These are phyloP conservation scores for Phylloporus arenicola DNA, from an alignment of 768 basidiomycete species.

Conservation along the genomic window DNA sequence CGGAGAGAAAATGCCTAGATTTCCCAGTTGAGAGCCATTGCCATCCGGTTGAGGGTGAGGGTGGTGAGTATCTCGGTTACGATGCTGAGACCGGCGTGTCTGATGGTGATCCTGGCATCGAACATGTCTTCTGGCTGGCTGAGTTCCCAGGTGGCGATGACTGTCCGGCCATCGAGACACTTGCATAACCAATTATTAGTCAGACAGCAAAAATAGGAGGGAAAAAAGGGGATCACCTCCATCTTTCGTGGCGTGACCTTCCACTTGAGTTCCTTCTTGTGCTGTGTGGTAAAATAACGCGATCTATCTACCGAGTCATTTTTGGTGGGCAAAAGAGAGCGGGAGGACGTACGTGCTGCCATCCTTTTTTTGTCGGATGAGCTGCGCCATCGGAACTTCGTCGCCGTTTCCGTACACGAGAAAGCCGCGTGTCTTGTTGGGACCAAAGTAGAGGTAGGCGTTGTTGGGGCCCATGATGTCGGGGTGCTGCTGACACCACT, in stretches of 20 bases:
- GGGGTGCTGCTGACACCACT: slow-evolving; percentile 64
- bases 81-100: slow-evolving; percentile 50
- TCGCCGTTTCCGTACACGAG: slow-evolving; percentile 64
- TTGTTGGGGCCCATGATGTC: slow-evolving; percentile 77
- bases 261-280: slow-evolving; percentile 74
- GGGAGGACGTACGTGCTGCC: slow-evolving; percentile 45
- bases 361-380: slow-evolving; percentile 53
- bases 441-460: slow-evolving; percentile 73
- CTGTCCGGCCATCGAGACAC: slow-evolving; percentile 61
- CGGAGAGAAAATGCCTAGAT: slow-evolving; percentile 1
- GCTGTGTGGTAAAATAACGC: slow-evolving; percentile 68
- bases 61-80: slow-evolving; percentile 78
- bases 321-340: too few species aligned
- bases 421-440: slow-evolving; percentile 53
- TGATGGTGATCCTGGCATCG: slow-evolving; percentile 57
- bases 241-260: slow-evolving; percentile 54
- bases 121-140: slow-evolving; percentile 51
- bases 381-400: slow-evolving; percentile 51
- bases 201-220: neutral
- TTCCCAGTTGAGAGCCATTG: slow-evolving; percentile 53
- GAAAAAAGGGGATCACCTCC: slow-evolving; percentile 45
- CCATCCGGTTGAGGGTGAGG: slow-evolving; percentile 68
- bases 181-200: slow-evolving; percentile 20
- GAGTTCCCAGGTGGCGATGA: slow-evolving; percentile 64
- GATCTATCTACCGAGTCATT: slow-evolving; percentile 40